Base-by-base conservation (phyloP, 2,329 filamentous ascomycete genomes). In the Calycina marina region DNA sequence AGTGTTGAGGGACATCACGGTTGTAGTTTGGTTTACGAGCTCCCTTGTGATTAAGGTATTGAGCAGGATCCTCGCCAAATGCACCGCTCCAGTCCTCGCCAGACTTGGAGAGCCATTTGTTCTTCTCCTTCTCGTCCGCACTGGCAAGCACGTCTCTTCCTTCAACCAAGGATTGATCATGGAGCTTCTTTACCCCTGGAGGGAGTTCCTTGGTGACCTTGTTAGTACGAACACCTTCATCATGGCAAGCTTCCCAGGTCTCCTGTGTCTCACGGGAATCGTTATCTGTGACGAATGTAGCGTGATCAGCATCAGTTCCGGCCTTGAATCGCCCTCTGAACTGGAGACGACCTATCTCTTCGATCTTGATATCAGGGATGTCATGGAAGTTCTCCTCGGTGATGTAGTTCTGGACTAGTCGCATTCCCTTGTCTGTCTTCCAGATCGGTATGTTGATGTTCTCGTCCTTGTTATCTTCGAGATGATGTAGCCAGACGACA, bases 221-320 rank as follows among this genome's bases (percentile, higher is more conserved):
- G 34, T 75, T 69, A 10, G 65, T 58, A 2, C 90, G 73, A 0
- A 93, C 82, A 9, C 88, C 88, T 54, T 96, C 86, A 0, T 84
- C 74, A 25, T 79, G 72, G 53, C 88, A 94, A 1, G 85, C 82
- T 55, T 94, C 85, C 84, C 86, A 96, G 0, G 79, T 81, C 58
- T 96, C 88, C 42, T 83, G 93, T 0, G 86, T 94, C 61, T 96
- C 90, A 18, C 88, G 77, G 1, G 79, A 77, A 51, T 93, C 76
- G 48, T 93, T 93, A 54, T 92, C 82, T 29, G 74, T 70, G 14
- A 93, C 76, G 45, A 93, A 94, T 2, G 65, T 66, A 42, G 82
- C 69, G 51, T 96, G 90, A 12, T 83, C 79, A 33, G 82, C 73
- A 52, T 94, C 86, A 30, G 83, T 93, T 10, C 88, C 88, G 0